Conservation (phyloP, 1,284 basidiomycete genomes). For the Testicularia cyperi region DNA sequence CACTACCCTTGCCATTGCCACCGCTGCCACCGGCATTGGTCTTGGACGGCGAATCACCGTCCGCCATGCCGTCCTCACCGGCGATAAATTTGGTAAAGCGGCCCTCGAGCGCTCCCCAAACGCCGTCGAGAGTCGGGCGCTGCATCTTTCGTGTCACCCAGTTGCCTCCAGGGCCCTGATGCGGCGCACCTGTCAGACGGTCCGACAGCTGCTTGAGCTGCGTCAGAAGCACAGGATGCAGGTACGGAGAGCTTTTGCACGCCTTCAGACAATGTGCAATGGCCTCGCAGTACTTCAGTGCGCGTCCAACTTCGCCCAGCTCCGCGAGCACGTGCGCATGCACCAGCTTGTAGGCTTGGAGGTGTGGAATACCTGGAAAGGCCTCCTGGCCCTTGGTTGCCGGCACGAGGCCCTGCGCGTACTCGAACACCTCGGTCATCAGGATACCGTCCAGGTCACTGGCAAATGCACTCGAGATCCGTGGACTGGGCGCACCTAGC, state of each 20-base stretch:
- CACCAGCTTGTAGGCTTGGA: conserved; percentile 85
- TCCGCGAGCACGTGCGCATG: conserved; percentile 74
- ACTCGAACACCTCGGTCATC: conserved; percentile 89
- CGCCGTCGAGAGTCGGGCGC: conserved; percentile 85
- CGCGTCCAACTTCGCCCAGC: conserved; percentile 55
- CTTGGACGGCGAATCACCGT: conserved; percentile 61
- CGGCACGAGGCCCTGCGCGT: conserved; percentile 75
- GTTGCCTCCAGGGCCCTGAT: conserved; percentile 54
- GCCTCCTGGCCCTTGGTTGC: conserved; percentile 80
- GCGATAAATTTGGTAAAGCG: conserved; percentile 94
- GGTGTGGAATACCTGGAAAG: conserved; percentile 77
- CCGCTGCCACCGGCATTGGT: no score
- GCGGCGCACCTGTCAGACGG: conserved; percentile 75
- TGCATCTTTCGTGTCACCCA: conserved; percentile 70
- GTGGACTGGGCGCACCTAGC: conserved; percentile 69
- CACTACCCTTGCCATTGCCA: no score
- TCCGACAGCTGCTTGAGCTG: conserved; percentile 80
- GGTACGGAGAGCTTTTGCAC: conserved; percentile 70
- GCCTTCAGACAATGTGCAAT: conserved; percentile 71
- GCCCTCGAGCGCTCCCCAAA: conserved; percentile 92
- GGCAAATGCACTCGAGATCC: conserved; percentile 65
- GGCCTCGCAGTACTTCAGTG: conserved; percentile 79
- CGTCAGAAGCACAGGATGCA: conserved; percentile 70
- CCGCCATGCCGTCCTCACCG: conserved; percentile 61
- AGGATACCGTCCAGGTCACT: conserved; percentile 78